Evolutionary conservation across 2,329 filamentous ascomycete species (phyloP), one percentile per base, ranked within the genome.

Genomic region (Alternaria dauci): DNA sequence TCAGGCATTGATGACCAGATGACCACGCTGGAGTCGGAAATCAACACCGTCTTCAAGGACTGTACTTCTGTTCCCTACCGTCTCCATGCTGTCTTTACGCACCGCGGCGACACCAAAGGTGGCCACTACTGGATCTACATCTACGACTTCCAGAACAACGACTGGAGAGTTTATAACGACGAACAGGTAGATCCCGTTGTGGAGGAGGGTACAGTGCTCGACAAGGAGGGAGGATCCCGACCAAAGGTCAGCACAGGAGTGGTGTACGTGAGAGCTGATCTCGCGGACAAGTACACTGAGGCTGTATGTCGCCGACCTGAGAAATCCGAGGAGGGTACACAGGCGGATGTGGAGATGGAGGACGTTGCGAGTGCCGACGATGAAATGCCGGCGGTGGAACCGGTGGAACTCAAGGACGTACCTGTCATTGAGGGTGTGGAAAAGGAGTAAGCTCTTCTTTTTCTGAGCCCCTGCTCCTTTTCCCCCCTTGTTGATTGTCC

Each of bases 121-220:
- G 95, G 95, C 0, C 95, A 99, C 78, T 99, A 98, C 80, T 97
- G 93, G 90, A 93, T 97, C 44, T 97, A 94, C 86, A 96, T 99
- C 65, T 91, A 89, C 73, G 95, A 98, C 80, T 96, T 96, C 77
- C 86, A 89, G 66, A 86, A 88, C 47, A 81, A 88, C 36, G 83
- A 94, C 20, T 99, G 95, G 94, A 89, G 93, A 58, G 93, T 92
- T 73, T 99, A 97, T 83, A 99, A 99, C 75, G 95, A 99, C 72
- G 90, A 90, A 55, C 85, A 85, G 16, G 93, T 99, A 25, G 89
- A 87, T 4, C 89, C 87, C 3, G 88, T 91, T 65, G 85, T 88
- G 14, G 85, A 91, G 14, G 86, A 91, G 8, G 66, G 76, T 16
- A 86, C 90, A 51, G 91, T 97, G 41, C 89, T 95, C 65, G 83